Evolutionary conservation across 192 early-diverging fungal genomes (phyloP).

Genomic region (Phycomyces nitens): DNA sequence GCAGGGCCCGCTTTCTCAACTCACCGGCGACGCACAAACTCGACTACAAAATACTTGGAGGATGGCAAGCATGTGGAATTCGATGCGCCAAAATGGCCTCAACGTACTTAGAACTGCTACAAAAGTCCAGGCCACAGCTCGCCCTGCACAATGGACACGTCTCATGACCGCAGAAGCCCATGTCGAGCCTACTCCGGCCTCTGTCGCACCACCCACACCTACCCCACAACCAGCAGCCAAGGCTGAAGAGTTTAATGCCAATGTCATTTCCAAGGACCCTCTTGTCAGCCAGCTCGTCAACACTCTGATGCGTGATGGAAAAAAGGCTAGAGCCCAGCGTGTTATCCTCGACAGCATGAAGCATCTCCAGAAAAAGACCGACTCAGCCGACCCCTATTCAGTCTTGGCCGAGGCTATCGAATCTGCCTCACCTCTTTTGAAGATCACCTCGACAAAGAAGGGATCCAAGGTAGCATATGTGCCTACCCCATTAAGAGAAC

Average conservation of each 20-base stretch:
- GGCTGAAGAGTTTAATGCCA: background rate
- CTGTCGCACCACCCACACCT: background rate
- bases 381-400: slow-evolving; percentile 53
- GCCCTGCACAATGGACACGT: background rate
- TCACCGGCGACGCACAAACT: too few species aligned
- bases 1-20: background rate
- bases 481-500: slow-evolving; percentile 72
- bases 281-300: slow-evolving; percentile 78
- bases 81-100: background rate
- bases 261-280: slow-evolving; percentile 45
- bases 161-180: background rate
- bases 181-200: background rate
- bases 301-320: slow-evolving; percentile 90
- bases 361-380: slow-evolving; percentile 56
- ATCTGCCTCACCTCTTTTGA: slow-evolving; percentile 70
- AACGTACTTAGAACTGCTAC: background rate
- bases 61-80: background rate
- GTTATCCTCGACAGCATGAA: slow-evolving; percentile 63
- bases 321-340: slow-evolving; percentile 75
- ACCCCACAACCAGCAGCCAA: background rate
- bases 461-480: slow-evolving; percentile 81
- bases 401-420: slow-evolving; percentile 73
- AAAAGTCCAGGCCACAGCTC: background rate
- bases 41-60: background rate
- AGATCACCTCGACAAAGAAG: slow-evolving; percentile 63